A percentile compares a stretch with the other conserved stretches of the same genome.
These are phyloP conservation scores for Cerioporus squamosus DNA, from an alignment of 1,284 basidiomycete species.

Conservation along the genomic window DNA sequence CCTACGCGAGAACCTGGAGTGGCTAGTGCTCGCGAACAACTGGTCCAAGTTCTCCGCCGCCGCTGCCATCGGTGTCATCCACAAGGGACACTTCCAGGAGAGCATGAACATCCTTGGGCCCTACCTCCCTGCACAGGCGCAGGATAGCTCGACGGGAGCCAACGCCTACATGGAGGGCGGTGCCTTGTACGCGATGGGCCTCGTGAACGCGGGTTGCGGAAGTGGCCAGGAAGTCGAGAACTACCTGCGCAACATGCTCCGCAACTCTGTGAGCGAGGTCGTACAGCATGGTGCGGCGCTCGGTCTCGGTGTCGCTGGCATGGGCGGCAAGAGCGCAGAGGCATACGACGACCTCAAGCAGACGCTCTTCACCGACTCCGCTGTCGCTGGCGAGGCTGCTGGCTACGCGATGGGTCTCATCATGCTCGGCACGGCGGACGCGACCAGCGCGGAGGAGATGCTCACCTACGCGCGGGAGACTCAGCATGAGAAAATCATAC, in stretches of 20 bases:
- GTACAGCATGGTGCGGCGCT: slow-evolving; percentile 96
- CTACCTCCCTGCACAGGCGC: slow-evolving; percentile 81
- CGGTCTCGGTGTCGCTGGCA: slow-evolving; percentile 90
- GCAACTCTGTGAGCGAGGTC: slow-evolving; percentile 75
- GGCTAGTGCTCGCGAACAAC: slow-evolving; percentile 91
- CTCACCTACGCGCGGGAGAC: slow-evolving; percentile 93
- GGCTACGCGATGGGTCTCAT: slow-evolving; percentile 96
- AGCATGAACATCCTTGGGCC: slow-evolving; percentile 93
- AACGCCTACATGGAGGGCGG: slow-evolving; percentile 92
- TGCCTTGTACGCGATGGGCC: slow-evolving; percentile 90
- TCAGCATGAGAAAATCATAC: slow-evolving; percentile 97
- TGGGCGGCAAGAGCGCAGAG: slow-evolving; percentile 88
- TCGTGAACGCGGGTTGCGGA: slow-evolving; percentile 90
- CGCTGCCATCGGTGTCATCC: slow-evolving; percentile 93
- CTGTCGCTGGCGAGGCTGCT: slow-evolving; percentile 91
- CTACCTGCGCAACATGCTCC: slow-evolving; percentile 81
- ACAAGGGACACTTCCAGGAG: slow-evolving; percentile 94
- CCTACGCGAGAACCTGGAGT: slow-evolving; percentile 93
- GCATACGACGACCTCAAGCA: slow-evolving; percentile 91
- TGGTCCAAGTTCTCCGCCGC: slow-evolving; percentile 99
- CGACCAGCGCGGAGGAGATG: slow-evolving; percentile 88
- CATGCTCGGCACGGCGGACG: slow-evolving; percentile 90
- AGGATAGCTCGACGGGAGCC: slow-evolving; percentile 72
- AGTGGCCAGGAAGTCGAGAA: slow-evolving; percentile 70
- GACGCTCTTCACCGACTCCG: slow-evolving; percentile 89